phyloP scores from a whole-genome alignment of 768 basidiomycete species.

The Daedalea quercina region DNA sequence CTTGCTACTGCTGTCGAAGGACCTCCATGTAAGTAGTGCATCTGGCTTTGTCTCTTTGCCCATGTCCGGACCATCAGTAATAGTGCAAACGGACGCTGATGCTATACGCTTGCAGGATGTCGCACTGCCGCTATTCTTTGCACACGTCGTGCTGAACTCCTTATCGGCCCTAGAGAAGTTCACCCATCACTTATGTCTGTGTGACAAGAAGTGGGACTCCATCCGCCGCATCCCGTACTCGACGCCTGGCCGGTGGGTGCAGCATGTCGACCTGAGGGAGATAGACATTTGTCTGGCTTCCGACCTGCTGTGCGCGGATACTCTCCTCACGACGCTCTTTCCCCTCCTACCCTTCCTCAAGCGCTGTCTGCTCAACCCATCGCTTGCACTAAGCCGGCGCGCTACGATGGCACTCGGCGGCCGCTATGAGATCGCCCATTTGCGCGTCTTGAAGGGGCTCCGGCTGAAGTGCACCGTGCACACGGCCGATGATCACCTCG shows the following conservation, averaged over 20 bases:
- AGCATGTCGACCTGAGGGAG: slow-evolving; percentile 61
- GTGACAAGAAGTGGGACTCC: slow-evolving; percentile 83
- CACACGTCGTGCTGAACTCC: slow-evolving; percentile 39
- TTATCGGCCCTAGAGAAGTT: slow-evolving; percentile 48
- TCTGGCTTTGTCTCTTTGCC: slow-evolving; percentile 5
- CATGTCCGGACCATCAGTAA: not conserved
- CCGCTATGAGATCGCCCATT: slow-evolving; percentile 42
- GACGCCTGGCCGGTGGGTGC: slow-evolving; percentile 84
- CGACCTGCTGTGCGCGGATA: slow-evolving; percentile 52
- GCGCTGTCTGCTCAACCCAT: slow-evolving; percentile 45
- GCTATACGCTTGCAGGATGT: slow-evolving; percentile 41
- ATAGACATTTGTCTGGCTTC: slow-evolving; percentile 37
- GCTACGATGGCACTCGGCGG: slow-evolving; percentile 44
- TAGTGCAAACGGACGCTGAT: not conserved
- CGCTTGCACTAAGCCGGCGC: slow-evolving; percentile 54
- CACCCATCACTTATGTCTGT: slow-evolving; percentile 44
- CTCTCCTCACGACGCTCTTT: slow-evolving; percentile 56
- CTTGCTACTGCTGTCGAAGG: slow-evolving; percentile 16
- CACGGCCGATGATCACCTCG: slow-evolving; percentile 45
- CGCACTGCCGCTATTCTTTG: slow-evolving; percentile 60
- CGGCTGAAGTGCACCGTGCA: slow-evolving; percentile 28
- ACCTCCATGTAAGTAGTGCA: slow-evolving; percentile 10
- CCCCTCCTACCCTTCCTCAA: slow-evolving; percentile 62
- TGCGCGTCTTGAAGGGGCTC: slow-evolving; percentile 50
- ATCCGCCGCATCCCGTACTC: slow-evolving; percentile 84